Percentiles rank a stretch among this genome's conserved stretches.
Evolutionary conservation across 768 basidiomycete species (phyloP).

Genomic region (Suillus hirtellus): DNA sequence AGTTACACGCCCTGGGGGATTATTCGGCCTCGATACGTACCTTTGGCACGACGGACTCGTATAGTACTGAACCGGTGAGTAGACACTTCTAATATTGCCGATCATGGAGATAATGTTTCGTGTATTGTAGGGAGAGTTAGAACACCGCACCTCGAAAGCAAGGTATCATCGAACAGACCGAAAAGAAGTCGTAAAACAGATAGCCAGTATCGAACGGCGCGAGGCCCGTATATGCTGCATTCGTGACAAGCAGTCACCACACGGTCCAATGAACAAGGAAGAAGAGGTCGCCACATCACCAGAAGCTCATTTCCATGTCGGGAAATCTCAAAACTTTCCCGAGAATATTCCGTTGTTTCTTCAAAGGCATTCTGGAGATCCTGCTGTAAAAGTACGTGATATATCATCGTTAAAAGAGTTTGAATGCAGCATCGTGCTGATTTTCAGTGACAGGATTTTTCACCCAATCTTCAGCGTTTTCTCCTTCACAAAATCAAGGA

Average conservation of each 20-base stretch:
- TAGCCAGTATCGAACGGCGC: neutral
- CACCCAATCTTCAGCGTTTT: slow-evolving; percentile 10
- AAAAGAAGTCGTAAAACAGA: slow-evolving; percentile 2
- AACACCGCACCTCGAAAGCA: slow-evolving; percentile 16
- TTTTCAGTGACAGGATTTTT: slow-evolving; percentile 12
- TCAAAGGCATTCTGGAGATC: slow-evolving; percentile 22
- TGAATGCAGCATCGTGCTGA: slow-evolving; percentile 1
- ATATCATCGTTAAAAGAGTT: neutral
- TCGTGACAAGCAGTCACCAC: neutral
- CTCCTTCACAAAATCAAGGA: slow-evolving; percentile 13
- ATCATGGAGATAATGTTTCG: too few species aligned
- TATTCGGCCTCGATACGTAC: slow-evolving; percentile 26
- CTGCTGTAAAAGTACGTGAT: slow-evolving; percentile 20
- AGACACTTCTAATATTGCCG: too few species aligned
- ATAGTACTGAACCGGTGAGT: slow-evolving; percentile 33
- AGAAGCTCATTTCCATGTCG: slow-evolving; percentile 22
- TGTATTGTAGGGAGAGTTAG: slow-evolving; percentile 18
- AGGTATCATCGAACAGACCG: slow-evolving; percentile 12
- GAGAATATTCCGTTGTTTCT: slow-evolving; percentile 5
- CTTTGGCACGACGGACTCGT: slow-evolving; percentile 37
- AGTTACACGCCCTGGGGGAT: slow-evolving; percentile 36
- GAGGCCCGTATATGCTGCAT: slow-evolving; percentile 8
- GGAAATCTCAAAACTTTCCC: slow-evolving; percentile 8
- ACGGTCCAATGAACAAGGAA: neutral
- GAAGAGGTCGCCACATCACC: neutral